phyloP scores from a whole-genome alignment of 371 early-diverging fungal species.

The Circinella umbellata region DNA sequence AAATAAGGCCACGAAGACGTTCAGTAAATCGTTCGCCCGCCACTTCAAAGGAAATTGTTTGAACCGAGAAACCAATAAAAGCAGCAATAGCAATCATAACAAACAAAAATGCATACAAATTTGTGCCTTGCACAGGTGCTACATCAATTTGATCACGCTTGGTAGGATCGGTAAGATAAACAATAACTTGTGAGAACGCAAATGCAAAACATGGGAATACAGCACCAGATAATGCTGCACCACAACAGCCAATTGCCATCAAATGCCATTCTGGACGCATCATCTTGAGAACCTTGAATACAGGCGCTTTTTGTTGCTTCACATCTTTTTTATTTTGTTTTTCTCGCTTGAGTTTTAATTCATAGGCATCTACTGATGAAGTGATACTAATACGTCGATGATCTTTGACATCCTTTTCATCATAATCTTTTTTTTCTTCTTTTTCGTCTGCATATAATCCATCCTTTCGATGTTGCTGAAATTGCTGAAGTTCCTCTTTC shows the following conservation, averaged over 20 bases:
- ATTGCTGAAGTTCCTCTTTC: conserved; percentile 36
- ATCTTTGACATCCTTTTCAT: conserved; percentile 17
- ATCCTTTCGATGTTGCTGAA: background rate
- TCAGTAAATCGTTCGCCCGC: conserved; percentile 65
- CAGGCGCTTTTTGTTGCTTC: conserved; percentile 54
- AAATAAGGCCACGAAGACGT: conserved; percentile 62
- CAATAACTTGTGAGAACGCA: conserved; percentile 48
- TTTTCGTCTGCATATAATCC: background rate
- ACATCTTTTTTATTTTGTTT: conserved; percentile 45
- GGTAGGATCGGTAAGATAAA: conserved; percentile 24
- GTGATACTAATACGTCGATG: conserved; percentile 25
- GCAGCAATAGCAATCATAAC: conserved; percentile 62
- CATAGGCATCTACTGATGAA: conserved; percentile 51
- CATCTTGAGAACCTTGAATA: conserved; percentile 38
- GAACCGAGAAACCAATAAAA: conserved; percentile 48
- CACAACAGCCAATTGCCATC: conserved; percentile 43
- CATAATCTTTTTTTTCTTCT: background rate
- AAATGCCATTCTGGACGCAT: conserved; percentile 48
- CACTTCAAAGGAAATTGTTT: conserved; percentile 46
- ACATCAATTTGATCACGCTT: conserved; percentile 18
- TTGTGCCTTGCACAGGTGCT: conserved; percentile 56
- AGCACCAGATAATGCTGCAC: conserved; percentile 62
- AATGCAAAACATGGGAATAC: conserved; percentile 59
- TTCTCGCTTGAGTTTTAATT: conserved; percentile 51
- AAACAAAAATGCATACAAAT: conserved; percentile 83